Evolutionary conservation across 306 rosid genomes (phyloP), one percentile per base, ranked within the genome.

Genomic region (Casuarina glauca): DNA sequence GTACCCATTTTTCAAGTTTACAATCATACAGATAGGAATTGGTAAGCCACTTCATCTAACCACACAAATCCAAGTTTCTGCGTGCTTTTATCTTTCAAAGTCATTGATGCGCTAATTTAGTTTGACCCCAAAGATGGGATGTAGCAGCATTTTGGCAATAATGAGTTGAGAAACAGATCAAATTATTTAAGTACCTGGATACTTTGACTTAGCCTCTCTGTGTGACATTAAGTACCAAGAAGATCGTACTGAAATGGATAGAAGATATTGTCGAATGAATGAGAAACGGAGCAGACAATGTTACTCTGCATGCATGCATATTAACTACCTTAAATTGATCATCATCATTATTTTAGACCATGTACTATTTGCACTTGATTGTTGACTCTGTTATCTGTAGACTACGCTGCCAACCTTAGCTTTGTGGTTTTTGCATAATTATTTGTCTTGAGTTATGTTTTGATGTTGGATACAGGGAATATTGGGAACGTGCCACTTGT

Each of bases 401-500:
- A 69, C 69, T 20, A 1, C 39, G 72, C 35, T 78, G 45, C 4
- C 66, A 64, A 62, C 49, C 36, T 72, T 79, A 60, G 45, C 51
- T 73, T 46, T 82, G 39, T 26, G 61, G 66, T 64, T 9, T 20
- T 15, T 63, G 7, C 71, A 67, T 62, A 60, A 13, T 73, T 78
- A 50, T 62, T 79, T 71, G 53, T 63, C 68, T 53, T 76, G 72
- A 75, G 46, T 66, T 63, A 9, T 51, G 51, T 49, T 44, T 50
- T 44, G 41, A 73, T 64, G 51, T 74, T 67, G 74, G 73, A 38
- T 75, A 35, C 96, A 96, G 99, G 99, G 55, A 96, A 96, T 86
- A 93, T 96, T 82, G 99, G 99, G 51, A 96, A 96, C 55, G 94
- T 96, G 88, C 99, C 99, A 2, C 98, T 96, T 72, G 99, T 96